A percentile compares a stretch with the other conserved stretches of the same genome.
Conservation (phyloP, 306 rosid species). For the Acacia confusa region DNA sequence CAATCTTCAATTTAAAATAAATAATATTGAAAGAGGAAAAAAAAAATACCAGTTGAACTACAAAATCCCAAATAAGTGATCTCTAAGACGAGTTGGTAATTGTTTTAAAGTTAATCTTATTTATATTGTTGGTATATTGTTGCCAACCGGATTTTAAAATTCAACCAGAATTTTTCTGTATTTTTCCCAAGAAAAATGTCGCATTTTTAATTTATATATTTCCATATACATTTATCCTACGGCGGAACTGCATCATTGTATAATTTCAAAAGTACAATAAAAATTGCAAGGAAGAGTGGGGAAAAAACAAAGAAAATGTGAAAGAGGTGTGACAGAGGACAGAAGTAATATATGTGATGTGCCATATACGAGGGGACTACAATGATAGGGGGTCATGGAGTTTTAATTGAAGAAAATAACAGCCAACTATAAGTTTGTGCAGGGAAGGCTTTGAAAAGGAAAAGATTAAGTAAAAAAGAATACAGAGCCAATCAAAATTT, state of each 20-base stretch:
- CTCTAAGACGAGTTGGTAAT: too few relatives aligned
- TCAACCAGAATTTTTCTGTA: too few relatives aligned
- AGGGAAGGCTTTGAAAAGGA: slow-evolving; percentile 23
- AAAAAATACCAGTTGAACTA: too few relatives aligned
- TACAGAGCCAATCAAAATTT: slow-evolving; percentile 44
- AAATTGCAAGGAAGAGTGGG: not conserved
- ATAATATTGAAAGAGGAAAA: not conserved
- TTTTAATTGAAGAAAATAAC: slow-evolving; percentile 18
- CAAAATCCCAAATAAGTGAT: too few relatives aligned
- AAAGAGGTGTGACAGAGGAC: slow-evolving; percentile 25
- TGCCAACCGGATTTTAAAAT: too few relatives aligned
- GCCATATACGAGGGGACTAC: slow-evolving; percentile 25
- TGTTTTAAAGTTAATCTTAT: too few relatives aligned
- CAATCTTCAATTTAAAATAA: not conserved
- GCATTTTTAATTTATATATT: not conserved
- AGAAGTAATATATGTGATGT: slow-evolving; percentile 14
- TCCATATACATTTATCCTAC: not conserved
- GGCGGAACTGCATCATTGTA: not conserved
- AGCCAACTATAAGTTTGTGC: slow-evolving; percentile 23
- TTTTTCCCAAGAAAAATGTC: too few relatives aligned
- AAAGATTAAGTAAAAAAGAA: slow-evolving; percentile 21
- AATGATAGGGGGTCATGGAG: slow-evolving; percentile 26
- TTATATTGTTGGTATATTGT: too few relatives aligned
- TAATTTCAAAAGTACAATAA: not conserved
- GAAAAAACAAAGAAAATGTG: not conserved